Conservation (phyloP, 352 stramenopile species). For the Phytophthora kernoviae region DNA sequence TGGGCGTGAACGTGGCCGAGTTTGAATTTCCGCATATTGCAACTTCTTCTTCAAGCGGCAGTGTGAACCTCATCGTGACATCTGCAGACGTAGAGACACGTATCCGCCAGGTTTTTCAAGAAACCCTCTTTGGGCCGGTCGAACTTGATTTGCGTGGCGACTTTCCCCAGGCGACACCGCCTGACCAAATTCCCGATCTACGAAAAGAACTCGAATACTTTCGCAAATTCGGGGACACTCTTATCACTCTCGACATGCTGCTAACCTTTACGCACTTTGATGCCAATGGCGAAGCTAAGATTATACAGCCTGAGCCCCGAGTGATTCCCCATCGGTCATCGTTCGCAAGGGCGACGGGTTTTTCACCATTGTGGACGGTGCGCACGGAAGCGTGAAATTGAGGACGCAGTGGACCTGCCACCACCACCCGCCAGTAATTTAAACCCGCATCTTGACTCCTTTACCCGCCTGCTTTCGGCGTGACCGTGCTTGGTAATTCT, state of each 20-base stretch:
- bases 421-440: constrained; percentile 40
- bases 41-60: constrained; percentile 96
- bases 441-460: constrained; percentile 59
- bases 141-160: constrained; percentile 77
- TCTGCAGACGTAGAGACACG: constrained; percentile 77
- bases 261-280: constrained; percentile 90
- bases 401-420: constrained; percentile 60
- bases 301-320: constrained; percentile 59
- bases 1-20: constrained; percentile 96
- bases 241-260: constrained; percentile 90
- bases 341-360: constrained; percentile 71
- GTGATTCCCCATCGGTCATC: constrained; percentile 32
- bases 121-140: constrained; percentile 86
- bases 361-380: constrained; percentile 70
- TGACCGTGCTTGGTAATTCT: constrained; percentile 96
- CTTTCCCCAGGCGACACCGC: constrained; percentile 67
- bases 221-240: constrained; percentile 88
- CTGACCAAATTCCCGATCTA: constrained; percentile 72
- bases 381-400: constrained; percentile 56
- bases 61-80: constrained; percentile 85
- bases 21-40: constrained; percentile 98
- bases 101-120: constrained; percentile 89
- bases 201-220: constrained; percentile 90
- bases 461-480: constrained; percentile 94
- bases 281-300: constrained; percentile 53